These are phyloP conservation scores for Apiospora phragmitis DNA, from an alignment of 2,329 filamentous ascomycete species.

Conservation along the genomic window DNA sequence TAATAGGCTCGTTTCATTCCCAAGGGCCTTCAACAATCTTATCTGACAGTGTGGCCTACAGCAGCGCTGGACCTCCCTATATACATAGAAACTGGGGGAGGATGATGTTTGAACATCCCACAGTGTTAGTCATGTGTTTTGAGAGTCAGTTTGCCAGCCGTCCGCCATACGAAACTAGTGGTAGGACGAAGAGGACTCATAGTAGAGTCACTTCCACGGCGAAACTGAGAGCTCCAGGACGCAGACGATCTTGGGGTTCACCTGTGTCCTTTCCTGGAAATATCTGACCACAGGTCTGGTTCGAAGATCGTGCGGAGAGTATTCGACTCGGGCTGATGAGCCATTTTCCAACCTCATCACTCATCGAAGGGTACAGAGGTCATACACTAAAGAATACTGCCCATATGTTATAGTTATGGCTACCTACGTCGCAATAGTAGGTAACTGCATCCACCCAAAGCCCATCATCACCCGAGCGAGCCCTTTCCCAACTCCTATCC, in stretches of 20 bases:
- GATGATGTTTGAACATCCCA: neutral
- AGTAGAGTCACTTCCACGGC: neutral
- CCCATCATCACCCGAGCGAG: neutral
- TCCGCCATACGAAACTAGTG: neutral
- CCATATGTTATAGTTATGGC: neutral
- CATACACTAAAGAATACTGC: too few species aligned
- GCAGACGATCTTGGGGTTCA: too few species aligned
- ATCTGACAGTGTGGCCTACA: neutral
- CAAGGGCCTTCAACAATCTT: neutral
- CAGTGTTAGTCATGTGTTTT: neutral
- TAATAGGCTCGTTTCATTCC: neutral
- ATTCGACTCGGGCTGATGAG: neutral
- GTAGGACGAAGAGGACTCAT: neutral
- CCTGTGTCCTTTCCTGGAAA: neutral
- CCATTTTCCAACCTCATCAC: neutral
- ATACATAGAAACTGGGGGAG: neutral
- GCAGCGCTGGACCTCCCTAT: neutral
- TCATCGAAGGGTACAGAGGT: too few species aligned
- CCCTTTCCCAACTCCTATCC: neutral
- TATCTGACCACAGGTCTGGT: too few species aligned
- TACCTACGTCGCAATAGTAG: neutral
- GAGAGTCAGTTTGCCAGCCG: neutral
- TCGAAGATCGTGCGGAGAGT: neutral
- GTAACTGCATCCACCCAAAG: neutral
- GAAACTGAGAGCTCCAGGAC: too few species aligned